A percentile compares a stretch with the other conserved stretches of the same genome.
Evolutionary conservation across 495 filamentous ascomycete species (phyloP).

Genomic region (Cenococcum geophilum): DNA sequence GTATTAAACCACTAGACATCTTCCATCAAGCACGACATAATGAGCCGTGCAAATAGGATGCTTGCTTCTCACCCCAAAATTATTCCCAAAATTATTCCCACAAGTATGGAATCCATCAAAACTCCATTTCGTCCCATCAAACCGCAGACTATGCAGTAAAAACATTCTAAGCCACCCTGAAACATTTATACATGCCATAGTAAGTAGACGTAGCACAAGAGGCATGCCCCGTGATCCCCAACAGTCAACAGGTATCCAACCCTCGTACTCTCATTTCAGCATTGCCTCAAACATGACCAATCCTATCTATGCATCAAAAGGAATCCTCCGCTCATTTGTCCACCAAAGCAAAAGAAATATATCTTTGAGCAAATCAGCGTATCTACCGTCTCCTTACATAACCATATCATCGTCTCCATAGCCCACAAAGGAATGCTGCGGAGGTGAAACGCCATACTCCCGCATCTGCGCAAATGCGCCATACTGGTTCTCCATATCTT

Average conservation of each 20-base stretch:
- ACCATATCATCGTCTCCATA: slow-evolving; percentile 30
- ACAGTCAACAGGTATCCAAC: too few relatives aligned
- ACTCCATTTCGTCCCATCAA: too few relatives aligned
- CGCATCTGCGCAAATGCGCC: slow-evolving; percentile 31
- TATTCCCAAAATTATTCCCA: too few relatives aligned
- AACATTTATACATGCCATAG: not conserved
- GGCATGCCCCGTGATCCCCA: too few relatives aligned
- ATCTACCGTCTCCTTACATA: slow-evolving; percentile 15
- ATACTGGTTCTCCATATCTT: slow-evolving; percentile 38
- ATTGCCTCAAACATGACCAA: too few relatives aligned
- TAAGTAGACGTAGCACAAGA: not conserved
- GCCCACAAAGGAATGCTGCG: not conserved
- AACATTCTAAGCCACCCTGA: not conserved
- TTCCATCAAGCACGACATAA: not conserved
- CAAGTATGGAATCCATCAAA: too few relatives aligned
- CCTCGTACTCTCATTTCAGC: too few relatives aligned
- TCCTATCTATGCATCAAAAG: too few relatives aligned
- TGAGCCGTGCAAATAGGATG: too few relatives aligned
- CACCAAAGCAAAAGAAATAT: too few relatives aligned
- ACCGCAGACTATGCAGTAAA: not conserved
- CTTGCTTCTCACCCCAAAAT: too few relatives aligned
- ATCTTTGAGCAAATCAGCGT: not conserved
- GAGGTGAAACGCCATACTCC: slow-evolving; percentile 17
- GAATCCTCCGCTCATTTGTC: too few relatives aligned
- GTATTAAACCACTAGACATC: not conserved